Evolutionary conservation across 768 basidiomycete species (phyloP), one percentile per base, ranked within the genome.

Genomic region (Collybia nuda): DNA sequence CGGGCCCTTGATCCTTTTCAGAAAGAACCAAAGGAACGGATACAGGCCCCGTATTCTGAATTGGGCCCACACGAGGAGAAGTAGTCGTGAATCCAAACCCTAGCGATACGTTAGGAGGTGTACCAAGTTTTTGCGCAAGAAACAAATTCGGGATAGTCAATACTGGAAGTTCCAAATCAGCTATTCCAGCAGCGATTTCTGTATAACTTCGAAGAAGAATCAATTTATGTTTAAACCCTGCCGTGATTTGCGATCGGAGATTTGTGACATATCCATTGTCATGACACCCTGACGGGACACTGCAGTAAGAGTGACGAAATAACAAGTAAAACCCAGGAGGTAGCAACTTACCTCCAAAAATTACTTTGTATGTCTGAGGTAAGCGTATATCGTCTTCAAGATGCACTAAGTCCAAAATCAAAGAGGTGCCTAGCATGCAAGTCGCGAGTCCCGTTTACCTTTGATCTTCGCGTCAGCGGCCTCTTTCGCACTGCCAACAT

Each of bases 381-480:
- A 82, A 68, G 42, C 76, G 78, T 40, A 82, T 79, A 57, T 83
- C 82, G 52, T 83, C 79, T 56, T 82, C 78, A 26, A 88, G 72
- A 56, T 77, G 77, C 53, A 77, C 67, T 84, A 61, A 48, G 64
- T 47, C 37, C 28, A 28, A 37, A 32, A 55, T 18, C 6, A 39
- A 5, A 19, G 43, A n/a, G 40, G 43, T 21, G 24, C 19, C 14
- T 24, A 36, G 37, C 19, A 18, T 15, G 14, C 38, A 19, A 22
- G 22, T 24, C 12, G 15, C 26, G 0, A 46, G 46, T 8, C 39
- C 62, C 2, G 3, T 11, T 43, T 56, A 86, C 88, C 84, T 75
- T 85, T 86, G 62, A 89, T 79, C 67, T 89, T 89, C 39, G 82
- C 77, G 64, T 89, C 86, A 23, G 85, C 86, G 3, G 82, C 84